These are phyloP conservation scores for Mycothermus thermophilus DNA, from an alignment of 495 filamentous ascomycete genomes.

Conservation along the genomic window DNA sequence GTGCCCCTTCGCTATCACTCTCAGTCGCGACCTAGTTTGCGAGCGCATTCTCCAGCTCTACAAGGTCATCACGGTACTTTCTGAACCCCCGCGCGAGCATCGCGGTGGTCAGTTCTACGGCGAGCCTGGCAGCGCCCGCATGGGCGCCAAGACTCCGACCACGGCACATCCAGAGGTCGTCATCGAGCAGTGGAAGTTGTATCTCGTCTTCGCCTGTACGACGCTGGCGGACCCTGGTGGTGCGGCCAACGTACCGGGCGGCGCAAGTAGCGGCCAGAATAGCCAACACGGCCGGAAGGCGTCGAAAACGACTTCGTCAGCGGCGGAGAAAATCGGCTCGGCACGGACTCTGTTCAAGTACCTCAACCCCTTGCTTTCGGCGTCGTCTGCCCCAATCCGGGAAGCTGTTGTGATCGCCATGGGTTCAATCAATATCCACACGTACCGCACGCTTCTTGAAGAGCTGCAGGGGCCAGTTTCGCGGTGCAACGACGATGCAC, in stretches of 20 bases:
- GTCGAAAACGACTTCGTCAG: slow-evolving; percentile 57
- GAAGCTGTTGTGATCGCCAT: slow-evolving; percentile 86
- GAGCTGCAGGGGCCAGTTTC: slow-evolving; percentile 73
- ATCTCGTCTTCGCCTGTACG: slow-evolving; percentile 91
- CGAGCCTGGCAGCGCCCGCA: slow-evolving; percentile 30
- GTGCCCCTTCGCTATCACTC: slow-evolving; percentile 77
- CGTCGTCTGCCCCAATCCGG: slow-evolving; percentile 58
- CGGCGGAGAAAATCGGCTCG: slow-evolving; percentile 72
- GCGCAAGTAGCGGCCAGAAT: slow-evolving; percentile 39
- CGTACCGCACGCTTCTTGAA: slow-evolving; percentile 87
- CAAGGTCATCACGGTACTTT: slow-evolving; percentile 61
- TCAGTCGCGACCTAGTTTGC: slow-evolving; percentile 84
- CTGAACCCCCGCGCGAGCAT: slow-evolving; percentile 52
- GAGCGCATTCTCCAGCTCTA: slow-evolving; percentile 86
- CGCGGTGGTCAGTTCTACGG: slow-evolving; percentile 32
- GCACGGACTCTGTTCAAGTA: slow-evolving; percentile 79
- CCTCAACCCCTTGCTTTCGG: slow-evolving; percentile 74
- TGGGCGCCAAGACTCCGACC: slow-evolving; percentile 45
- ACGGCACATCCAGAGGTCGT: slow-evolving; percentile 76
- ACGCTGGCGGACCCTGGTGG: slow-evolving; percentile 78
- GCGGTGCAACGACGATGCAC: slow-evolving; percentile 75
- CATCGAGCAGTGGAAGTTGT: slow-evolving; percentile 97
- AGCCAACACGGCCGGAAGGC: slow-evolving; percentile 74
- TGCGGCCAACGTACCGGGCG: slow-evolving; percentile 44
- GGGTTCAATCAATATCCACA: slow-evolving; percentile 86